phyloP scores from a whole-genome alignment of 139 green algal species.

The Protoeuglena noctilucae region DNA sequence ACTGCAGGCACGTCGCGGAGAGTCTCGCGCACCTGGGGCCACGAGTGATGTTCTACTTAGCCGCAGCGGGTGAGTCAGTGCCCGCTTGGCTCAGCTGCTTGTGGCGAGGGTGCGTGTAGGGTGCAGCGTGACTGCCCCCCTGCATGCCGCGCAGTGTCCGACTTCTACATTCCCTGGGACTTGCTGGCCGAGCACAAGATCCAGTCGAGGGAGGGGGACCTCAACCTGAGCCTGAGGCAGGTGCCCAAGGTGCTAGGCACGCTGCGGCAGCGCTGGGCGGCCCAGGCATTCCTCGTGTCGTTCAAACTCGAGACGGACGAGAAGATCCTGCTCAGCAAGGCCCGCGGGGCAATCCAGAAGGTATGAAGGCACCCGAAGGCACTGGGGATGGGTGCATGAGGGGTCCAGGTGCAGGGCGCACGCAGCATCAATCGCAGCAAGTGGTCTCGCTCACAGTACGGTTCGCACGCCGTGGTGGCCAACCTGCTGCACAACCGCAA shows the following conservation, averaged over 20 bases:
- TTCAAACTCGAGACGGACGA: slow-evolving; percentile 98
- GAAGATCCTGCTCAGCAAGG: slow-evolving; percentile 46
- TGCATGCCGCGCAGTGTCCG: too few relatives aligned
- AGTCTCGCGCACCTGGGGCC: slow-evolving; percentile 23
- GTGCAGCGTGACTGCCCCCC: too few relatives aligned
- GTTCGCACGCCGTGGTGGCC: slow-evolving; percentile 79
- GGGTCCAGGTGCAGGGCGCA: background rate
- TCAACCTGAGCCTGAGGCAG: slow-evolving; percentile 29
- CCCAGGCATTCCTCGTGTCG: slow-evolving; percentile 63
- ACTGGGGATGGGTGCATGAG: background rate
- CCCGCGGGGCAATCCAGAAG: background rate
- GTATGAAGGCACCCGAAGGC: background rate
- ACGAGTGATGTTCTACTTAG: slow-evolving; percentile 74
- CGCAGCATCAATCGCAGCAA: slow-evolving; percentile 2
- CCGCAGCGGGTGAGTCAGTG: too few relatives aligned
- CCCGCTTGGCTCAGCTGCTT: too few relatives aligned
- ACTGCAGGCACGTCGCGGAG: slow-evolving; percentile 34
- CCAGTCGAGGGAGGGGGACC: slow-evolving; percentile 40
- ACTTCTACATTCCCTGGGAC: slow-evolving; percentile 90
- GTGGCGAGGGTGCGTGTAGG: too few relatives aligned
- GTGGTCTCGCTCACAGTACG: slow-evolving; percentile 45
- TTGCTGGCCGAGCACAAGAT: slow-evolving; percentile 94
- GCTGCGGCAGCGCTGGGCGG: slow-evolving; percentile 61
- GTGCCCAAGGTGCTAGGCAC: slow-evolving; percentile 89
- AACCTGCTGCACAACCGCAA: slow-evolving; percentile 83